A percentile compares a stretch with the other conserved stretches of the same genome.
Conservation (phyloP, 768 basidiomycete genomes). For the Infundibulicybe gibba region DNA sequence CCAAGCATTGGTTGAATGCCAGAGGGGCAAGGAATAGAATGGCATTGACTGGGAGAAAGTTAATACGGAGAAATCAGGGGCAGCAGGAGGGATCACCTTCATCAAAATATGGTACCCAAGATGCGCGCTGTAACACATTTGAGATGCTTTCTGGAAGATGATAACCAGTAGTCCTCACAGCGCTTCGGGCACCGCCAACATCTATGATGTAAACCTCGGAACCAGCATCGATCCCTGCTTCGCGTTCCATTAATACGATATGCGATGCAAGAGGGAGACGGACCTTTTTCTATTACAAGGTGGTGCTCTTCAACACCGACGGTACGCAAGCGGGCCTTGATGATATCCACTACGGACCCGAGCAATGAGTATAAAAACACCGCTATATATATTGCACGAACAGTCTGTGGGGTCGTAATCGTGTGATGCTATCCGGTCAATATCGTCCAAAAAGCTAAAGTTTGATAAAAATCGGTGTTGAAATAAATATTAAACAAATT, state of each 20-base stretch:
- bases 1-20: slow-evolving; percentile 68
- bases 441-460: slow-evolving; percentile 73
- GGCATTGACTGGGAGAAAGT: slow-evolving; percentile 49
- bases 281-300: slow-evolving; percentile 57
- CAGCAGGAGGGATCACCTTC: slow-evolving; percentile 35
- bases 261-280: neutral
- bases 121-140: slow-evolving; percentile 39
- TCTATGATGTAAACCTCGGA: slow-evolving; percentile 69
- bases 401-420: slow-evolving; percentile 66
- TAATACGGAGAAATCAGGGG: neutral
- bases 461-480: no score
- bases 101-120: slow-evolving; percentile 79
- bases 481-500: neutral
- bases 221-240: slow-evolving; percentile 30
- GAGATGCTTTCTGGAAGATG: neutral
- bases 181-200: slow-evolving; percentile 60
- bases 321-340: slow-evolving; percentile 72
- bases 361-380: neutral
- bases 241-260: neutral
- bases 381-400: slow-evolving; percentile 23
- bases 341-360: slow-evolving; percentile 55
- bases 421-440: slow-evolving; percentile 49
- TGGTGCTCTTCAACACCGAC: slow-evolving; percentile 73
- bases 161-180: slow-evolving; percentile 22
- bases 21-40: slow-evolving; percentile 84